Conservation (phyloP, 768 basidiomycete species). For the Hypholoma fasciculare region DNA sequence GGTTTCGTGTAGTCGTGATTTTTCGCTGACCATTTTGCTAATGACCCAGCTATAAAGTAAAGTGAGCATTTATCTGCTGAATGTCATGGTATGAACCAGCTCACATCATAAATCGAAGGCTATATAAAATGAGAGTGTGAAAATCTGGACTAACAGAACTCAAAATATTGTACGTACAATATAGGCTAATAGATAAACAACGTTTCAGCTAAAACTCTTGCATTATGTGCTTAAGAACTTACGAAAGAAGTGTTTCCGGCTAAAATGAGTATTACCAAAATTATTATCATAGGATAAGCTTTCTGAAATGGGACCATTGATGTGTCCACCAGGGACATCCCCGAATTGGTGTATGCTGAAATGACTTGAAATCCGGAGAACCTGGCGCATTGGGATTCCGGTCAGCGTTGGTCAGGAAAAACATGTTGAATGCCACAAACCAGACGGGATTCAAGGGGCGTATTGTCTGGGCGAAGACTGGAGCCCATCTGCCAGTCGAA, state of each 20-base stretch:
- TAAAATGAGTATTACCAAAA: constrained; percentile 73
- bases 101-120: constrained; percentile 83
- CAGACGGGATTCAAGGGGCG: constrained; percentile 61
- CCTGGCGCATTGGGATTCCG: constrained; percentile 41
- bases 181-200: constrained; percentile 56
- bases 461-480: constrained; percentile 55
- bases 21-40: constrained; percentile 56
- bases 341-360: constrained; percentile 88
- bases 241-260: constrained; percentile 95
- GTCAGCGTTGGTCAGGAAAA: not conserved
- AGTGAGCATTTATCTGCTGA: not conserved
- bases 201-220: not conserved
- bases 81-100: constrained; percentile 20
- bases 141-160: not conserved
- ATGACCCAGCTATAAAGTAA: constrained; percentile 63
- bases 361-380: constrained; percentile 83
- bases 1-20: constrained; percentile 72
- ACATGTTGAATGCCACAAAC: constrained; percentile 36
- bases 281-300: constrained; percentile 79
- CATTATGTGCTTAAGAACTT: constrained; percentile 35
- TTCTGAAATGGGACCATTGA: constrained; percentile 92
- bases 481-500: constrained; percentile 54
- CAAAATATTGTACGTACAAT: constrained; percentile 57
- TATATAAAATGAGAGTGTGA: constrained; percentile 23
- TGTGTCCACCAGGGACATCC: constrained; percentile 82